phyloP scores from a whole-genome alignment of 805 yeast genomes.

The Nakazawaea anatomiae region DNA sequence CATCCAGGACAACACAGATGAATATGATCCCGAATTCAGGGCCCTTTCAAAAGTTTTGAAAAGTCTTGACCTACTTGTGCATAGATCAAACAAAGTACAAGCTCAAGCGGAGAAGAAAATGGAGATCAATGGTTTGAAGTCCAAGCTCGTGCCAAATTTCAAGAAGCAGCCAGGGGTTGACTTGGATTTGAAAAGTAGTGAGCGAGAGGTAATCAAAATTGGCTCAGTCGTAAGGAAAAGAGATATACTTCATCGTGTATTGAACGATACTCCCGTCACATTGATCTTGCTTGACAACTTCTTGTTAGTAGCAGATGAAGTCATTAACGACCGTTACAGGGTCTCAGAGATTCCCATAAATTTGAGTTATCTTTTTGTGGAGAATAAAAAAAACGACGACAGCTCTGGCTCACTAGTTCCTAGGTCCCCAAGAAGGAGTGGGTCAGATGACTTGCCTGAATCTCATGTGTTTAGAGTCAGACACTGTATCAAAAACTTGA shows the following conservation, averaged over 20 bases:
- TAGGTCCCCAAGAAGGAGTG: neutral
- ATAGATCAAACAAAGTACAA: constrained; percentile 56
- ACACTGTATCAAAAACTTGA: constrained; percentile 49
- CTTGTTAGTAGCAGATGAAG: constrained; percentile 55
- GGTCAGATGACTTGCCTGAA: constrained; percentile 13
- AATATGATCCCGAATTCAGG: constrained; percentile 44
- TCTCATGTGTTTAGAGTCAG: constrained; percentile 41
- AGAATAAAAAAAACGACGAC: constrained; percentile 18
- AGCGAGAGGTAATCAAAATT: constrained; percentile 49
- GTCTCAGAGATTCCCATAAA: constrained; percentile 58
- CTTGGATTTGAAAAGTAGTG: constrained; percentile 44
- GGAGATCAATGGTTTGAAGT: constrained; percentile 46
- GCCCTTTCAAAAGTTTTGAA: constrained; percentile 47
- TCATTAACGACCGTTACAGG: constrained; percentile 32
- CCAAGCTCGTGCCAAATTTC: constrained; percentile 48
- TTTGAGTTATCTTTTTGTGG: constrained; percentile 49
- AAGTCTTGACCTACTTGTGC: constrained; percentile 48
- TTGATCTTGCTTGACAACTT: constrained; percentile 67
- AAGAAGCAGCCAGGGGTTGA: constrained; percentile 34
- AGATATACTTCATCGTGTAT: constrained; percentile 41
- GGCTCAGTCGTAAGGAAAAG: constrained; percentile 59
- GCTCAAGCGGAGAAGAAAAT: constrained; percentile 55
- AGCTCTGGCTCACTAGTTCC: neutral
- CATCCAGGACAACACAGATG: constrained; percentile 43
- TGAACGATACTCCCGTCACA: constrained; percentile 18